A percentile compares a stretch with the other conserved stretches of the same genome.
phyloP scores from a whole-genome alignment of 352 stramenopile species.

The Phytophthora citrophthora region DNA sequence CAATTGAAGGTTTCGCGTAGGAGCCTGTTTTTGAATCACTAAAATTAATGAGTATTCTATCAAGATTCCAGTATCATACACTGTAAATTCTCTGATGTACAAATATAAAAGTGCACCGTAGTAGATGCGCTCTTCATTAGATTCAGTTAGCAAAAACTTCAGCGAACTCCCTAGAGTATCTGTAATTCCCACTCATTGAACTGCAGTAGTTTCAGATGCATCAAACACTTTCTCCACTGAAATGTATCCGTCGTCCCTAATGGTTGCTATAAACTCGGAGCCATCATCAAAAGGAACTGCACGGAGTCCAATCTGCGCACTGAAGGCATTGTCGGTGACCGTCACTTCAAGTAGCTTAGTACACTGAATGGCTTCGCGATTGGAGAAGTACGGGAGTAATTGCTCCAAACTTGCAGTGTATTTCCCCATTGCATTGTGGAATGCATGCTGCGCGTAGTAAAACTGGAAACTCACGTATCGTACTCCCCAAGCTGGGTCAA shows the following conservation, averaged over 20 bases:
- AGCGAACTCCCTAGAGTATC: no score
- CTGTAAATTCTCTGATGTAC: no score
- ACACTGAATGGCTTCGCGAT: constrained; percentile 29
- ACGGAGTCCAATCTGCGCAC: constrained; percentile 21
- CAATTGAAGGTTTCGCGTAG: no score
- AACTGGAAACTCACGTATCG: constrained; percentile 66
- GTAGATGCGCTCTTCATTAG: no score
- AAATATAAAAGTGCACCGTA: no score
- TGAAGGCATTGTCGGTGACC: constrained; percentile 22
- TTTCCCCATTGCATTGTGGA: constrained; percentile 23
- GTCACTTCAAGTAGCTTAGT: constrained; percentile 25
- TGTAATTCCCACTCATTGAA: constrained; percentile 3
- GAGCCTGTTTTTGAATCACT: no score
- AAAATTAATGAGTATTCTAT: no score
- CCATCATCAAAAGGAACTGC: not conserved
- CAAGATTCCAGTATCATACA: no score
- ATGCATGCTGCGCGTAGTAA: constrained; percentile 72
- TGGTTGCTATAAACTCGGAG: constrained; percentile 22
- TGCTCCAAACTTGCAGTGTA: constrained; percentile 42
- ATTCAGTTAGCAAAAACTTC: no score
- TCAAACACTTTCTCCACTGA: constrained; percentile 14
- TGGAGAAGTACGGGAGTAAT: constrained; percentile 43
- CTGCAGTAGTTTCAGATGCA: not conserved
- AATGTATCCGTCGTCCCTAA: constrained; percentile 35
- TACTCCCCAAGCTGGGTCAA: constrained; percentile 56